These are phyloP conservation scores for Aspergillus caelatus DNA, from an alignment of 2,329 filamentous ascomycete genomes.

Conservation along the genomic window DNA sequence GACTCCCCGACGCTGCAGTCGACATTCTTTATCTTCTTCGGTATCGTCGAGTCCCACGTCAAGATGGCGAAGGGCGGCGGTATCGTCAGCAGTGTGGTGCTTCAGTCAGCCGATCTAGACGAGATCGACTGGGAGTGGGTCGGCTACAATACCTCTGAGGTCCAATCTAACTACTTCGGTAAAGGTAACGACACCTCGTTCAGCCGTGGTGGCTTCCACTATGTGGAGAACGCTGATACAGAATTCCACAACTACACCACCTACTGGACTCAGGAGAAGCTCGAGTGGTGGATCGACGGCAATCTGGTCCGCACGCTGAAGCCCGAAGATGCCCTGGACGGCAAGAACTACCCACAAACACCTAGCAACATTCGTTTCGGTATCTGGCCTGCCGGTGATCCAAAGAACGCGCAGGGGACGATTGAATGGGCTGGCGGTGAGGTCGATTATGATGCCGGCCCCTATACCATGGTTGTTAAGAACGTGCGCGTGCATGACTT, in stretches of 20 bases:
- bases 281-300: constrained; percentile 70
- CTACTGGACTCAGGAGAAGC: constrained; percentile 67
- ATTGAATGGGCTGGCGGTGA: constrained; percentile 71
- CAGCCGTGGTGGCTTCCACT: constrained; percentile 79
- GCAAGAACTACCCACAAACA: constrained; percentile 69
- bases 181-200: constrained; percentile 79
- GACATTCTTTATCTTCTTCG: constrained; percentile 85
- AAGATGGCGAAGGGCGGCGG: constrained; percentile 75
- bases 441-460: constrained; percentile 66
- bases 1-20: constrained; percentile 79
- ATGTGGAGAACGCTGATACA: constrained; percentile 60
- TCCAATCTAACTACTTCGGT: constrained; percentile 93
- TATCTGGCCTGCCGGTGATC: constrained; percentile 66
- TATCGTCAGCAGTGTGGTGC: constrained; percentile 79
- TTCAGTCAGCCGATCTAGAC: constrained; percentile 81
- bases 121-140: constrained; percentile 74
- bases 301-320: constrained; percentile 62
- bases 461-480: constrained; percentile 75
- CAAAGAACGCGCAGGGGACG: constrained; percentile 45
- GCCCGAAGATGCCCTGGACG: constrained; percentile 59
- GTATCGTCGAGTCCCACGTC: constrained; percentile 75
- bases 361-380: constrained; percentile 73
- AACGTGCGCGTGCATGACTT: constrained; percentile 61
- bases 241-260: constrained; percentile 56
- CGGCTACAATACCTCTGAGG: constrained; percentile 40